phyloP scores from a whole-genome alignment of 2,329 filamentous ascomycete genomes.

The Teratosphaeria nubilosa region DNA sequence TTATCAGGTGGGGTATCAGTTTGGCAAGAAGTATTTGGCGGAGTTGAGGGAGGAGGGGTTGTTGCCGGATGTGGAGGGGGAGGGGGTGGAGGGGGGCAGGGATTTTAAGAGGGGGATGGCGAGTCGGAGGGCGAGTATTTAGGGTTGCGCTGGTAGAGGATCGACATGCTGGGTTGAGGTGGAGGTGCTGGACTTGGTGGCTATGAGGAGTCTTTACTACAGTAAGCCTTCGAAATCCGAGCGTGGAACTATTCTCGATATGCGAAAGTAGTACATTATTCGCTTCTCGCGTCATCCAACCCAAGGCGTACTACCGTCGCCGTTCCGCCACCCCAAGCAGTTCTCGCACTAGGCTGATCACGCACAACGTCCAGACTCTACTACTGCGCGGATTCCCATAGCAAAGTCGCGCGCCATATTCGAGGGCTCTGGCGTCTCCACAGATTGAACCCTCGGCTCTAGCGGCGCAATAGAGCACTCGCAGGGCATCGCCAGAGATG shows the following conservation, averaged over 20 bases:
- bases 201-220: too few species aligned
- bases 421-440: too few species aligned
- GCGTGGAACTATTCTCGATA: neutral
- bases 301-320: neutral
- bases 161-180: neutral
- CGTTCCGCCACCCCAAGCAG: too few species aligned
- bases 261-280: neutral
- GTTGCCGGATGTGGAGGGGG: constrained; percentile 41
- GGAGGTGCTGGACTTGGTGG: neutral
- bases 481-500: too few species aligned
- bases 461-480: too few species aligned
- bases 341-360: too few species aligned
- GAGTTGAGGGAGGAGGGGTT: constrained; percentile 68
- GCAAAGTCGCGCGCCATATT: too few species aligned
- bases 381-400: too few species aligned
- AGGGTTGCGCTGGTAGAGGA: neutral
- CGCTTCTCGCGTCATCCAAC: neutral
- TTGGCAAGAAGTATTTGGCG: constrained; percentile 69
- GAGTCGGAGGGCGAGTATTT: constrained; percentile 39
- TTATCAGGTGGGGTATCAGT: constrained; percentile 78
- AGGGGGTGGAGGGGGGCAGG: constrained; percentile 41
- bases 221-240: neutral
- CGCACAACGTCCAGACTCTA: too few species aligned
- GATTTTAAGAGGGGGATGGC: constrained; percentile 44
- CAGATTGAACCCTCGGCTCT: too few species aligned